These are phyloP conservation scores for Psilocybe cubensis DNA, from an alignment of 768 basidiomycete genomes.

Conservation along the genomic window DNA sequence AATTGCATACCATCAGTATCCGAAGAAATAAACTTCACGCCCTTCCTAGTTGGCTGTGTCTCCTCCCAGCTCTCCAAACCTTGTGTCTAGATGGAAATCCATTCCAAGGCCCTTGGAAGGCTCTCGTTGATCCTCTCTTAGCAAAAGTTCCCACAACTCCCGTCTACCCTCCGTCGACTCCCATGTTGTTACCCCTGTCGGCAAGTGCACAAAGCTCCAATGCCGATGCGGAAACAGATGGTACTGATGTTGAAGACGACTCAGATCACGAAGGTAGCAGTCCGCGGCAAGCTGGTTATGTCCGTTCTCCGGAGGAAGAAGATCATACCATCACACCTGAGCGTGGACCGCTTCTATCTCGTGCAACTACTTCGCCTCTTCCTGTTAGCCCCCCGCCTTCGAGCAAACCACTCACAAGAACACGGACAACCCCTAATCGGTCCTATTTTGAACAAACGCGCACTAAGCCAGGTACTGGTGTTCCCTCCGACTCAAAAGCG, in stretches of 20 bases:
- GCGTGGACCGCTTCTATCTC: slow-evolving; percentile 55
- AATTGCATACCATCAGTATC: slow-evolving; percentile 87
- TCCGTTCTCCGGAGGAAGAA: slow-evolving; percentile 54
- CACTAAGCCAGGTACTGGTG: slow-evolving; percentile 30
- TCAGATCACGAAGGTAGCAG: slow-evolving; percentile 58
- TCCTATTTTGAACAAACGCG: slow-evolving; percentile 50
- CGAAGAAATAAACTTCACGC: slow-evolving; percentile 87
- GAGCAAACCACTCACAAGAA: slow-evolving; percentile 58
- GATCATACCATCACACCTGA: slow-evolving; percentile 78
- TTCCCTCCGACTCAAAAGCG: slow-evolving; percentile 21
- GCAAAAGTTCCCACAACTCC: slow-evolving; percentile 64
- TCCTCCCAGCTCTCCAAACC: slow-evolving; percentile 82
- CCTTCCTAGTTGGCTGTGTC: slow-evolving; percentile 94
- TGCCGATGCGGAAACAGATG: slow-evolving; percentile 45
- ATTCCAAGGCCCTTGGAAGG: slow-evolving; percentile 92
- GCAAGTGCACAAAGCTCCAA: slow-evolving; percentile 42
- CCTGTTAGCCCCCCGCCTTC: slow-evolving; percentile 28
- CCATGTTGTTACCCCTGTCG: slow-evolving; percentile 58
- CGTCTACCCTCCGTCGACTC: slow-evolving; percentile 67
- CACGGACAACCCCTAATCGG: slow-evolving; percentile 77
- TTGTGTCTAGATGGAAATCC: slow-evolving; percentile 95
- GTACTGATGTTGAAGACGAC: slow-evolving; percentile 57
- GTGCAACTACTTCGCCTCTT: slow-evolving; percentile 54
- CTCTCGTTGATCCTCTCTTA: slow-evolving; percentile 84
- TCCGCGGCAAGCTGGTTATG: slow-evolving; percentile 33